These are phyloP conservation scores for Pezicula rhizophila DNA, from an alignment of 2,329 filamentous ascomycete genomes.

Conservation along the genomic window DNA sequence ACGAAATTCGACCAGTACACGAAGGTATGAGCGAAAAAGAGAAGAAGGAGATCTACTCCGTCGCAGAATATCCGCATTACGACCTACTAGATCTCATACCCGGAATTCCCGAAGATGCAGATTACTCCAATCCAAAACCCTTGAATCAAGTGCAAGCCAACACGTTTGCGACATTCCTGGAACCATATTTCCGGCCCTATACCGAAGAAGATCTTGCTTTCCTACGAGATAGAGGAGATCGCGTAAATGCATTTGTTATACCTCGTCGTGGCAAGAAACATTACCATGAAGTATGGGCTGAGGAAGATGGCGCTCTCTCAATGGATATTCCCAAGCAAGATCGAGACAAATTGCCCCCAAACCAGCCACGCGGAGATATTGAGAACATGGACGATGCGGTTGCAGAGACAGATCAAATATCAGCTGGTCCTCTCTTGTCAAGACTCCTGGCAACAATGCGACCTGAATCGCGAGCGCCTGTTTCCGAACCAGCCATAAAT, in stretches of 20 bases:
- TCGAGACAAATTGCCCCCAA: slow-evolving; percentile 64
- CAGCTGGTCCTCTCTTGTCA: slow-evolving; percentile 77
- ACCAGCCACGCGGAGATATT: slow-evolving; percentile 77
- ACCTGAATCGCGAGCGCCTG: slow-evolving; percentile 59
- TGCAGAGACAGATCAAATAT: slow-evolving; percentile 84
- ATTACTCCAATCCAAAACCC: slow-evolving; percentile 92
- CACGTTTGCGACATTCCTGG: slow-evolving; percentile 87
- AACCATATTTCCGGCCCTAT: slow-evolving; percentile 84
- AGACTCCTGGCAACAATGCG: slow-evolving; percentile 76
- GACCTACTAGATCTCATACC: slow-evolving; percentile 82
- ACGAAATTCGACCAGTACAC: slow-evolving; percentile 76
- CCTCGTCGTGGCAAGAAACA: slow-evolving; percentile 77
- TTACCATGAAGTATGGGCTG: slow-evolving; percentile 88
- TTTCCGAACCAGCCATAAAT: slow-evolving; percentile 49
- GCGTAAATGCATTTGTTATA: slow-evolving; percentile 76
- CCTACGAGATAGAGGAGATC: slow-evolving; percentile 81
- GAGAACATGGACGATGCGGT: slow-evolving; percentile 82
- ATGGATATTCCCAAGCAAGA: slow-evolving; percentile 59
- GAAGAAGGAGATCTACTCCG: slow-evolving; percentile 80
- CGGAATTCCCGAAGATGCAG: slow-evolving; percentile 84
- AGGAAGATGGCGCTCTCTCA: slow-evolving; percentile 79
- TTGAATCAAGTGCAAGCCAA: slow-evolving; percentile 89
- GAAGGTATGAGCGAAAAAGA: slow-evolving; percentile 78
- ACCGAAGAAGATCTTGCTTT: slow-evolving; percentile 94
- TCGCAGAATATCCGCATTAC: slow-evolving; percentile 72